Evolutionary conservation across 176 grass and related monocot species (phyloP).

Genomic region (Triticum turgidum): DNA sequence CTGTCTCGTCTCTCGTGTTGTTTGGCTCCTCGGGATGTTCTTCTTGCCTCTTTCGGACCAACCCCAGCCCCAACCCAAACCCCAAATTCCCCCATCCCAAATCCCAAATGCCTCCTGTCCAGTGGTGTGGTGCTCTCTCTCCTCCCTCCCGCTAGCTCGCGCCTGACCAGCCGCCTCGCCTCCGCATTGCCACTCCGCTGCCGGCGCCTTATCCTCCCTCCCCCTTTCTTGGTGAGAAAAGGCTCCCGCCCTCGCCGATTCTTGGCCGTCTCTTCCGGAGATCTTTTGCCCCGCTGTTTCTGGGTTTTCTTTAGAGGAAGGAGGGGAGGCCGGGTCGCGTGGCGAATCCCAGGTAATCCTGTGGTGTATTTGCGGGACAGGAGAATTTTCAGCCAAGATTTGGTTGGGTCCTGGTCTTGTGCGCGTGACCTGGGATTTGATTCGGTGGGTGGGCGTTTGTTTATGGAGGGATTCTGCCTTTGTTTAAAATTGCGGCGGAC

Average conservation of each 20-base stretch:
- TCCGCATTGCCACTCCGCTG: constrained; percentile 16
- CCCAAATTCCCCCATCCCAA: constrained; percentile 10
- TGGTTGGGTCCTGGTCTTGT: background rate
- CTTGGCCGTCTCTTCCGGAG: background rate
- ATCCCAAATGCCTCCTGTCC: constrained; percentile 32
- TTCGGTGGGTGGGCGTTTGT: background rate
- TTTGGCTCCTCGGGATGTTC: constrained; percentile 49
- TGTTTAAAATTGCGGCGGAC: background rate
- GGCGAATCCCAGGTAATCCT: constrained; percentile 1
- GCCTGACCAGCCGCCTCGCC: background rate
- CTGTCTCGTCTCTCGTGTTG: constrained; percentile 1
- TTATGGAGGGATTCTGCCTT: background rate
- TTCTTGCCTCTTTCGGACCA: constrained; percentile 36
- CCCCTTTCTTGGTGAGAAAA: constrained; percentile 3
- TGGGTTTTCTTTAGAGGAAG: background rate
- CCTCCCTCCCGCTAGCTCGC: background rate
- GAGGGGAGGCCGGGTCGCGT: background rate
- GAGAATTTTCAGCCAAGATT: background rate
- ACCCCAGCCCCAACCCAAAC: constrained; percentile 38
- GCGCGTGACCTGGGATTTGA: constrained; percentile 9
- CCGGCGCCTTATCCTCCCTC: background rate
- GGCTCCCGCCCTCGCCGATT: background rate
- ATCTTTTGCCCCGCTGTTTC: background rate
- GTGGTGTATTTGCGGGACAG: background rate
- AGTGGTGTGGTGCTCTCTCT: constrained; percentile 26